These are phyloP conservation scores for Yamadazyma diddensiae DNA, from an alignment of 1,139 yeast species.

Conservation along the genomic window DNA sequence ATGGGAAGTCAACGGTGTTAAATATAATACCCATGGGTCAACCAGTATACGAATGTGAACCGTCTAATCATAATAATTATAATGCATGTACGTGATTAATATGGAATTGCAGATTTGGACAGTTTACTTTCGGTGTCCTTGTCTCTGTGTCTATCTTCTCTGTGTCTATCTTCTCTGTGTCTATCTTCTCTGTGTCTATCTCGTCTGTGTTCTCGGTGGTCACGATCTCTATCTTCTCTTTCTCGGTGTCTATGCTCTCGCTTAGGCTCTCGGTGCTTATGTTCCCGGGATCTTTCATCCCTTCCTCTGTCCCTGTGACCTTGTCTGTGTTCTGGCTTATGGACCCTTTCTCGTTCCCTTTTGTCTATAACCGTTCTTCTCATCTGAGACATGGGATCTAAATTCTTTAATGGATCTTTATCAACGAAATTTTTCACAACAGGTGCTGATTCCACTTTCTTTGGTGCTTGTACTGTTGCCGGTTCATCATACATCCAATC, in stretches of 20 bases:
- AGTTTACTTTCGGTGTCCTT: not conserved
- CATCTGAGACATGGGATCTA: constrained; percentile 11
- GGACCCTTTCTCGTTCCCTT: no score
- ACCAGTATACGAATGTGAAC: no score
- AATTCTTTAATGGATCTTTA: not conserved
- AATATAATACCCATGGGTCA: constrained; percentile 16
- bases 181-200: constrained; percentile 23
- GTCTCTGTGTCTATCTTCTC: constrained; percentile 26
- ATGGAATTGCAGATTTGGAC: not conserved
- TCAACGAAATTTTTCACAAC: constrained; percentile 1
- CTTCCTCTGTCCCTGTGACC: no score
- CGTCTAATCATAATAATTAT: no score
- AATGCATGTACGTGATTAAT: no score
- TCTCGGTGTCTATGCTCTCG: constrained; percentile 13
- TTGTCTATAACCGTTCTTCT: constrained; percentile 1
- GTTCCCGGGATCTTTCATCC: no score
- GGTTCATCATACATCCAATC: constrained; percentile 85
- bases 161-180: constrained; percentile 22
- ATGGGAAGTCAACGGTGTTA: constrained; percentile 48
- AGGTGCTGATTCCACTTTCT: not conserved
- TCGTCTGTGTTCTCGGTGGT: constrained; percentile 7
- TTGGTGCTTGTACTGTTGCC: constrained; percentile 2
- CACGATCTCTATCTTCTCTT: constrained; percentile 6
- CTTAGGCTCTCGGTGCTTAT: no score
- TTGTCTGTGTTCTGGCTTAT: no score